Evolutionary conservation across 495 filamentous ascomycete genomes (phyloP), one percentile per base, ranked within the genome.

Genomic region (Terfezia boudieri): DNA sequence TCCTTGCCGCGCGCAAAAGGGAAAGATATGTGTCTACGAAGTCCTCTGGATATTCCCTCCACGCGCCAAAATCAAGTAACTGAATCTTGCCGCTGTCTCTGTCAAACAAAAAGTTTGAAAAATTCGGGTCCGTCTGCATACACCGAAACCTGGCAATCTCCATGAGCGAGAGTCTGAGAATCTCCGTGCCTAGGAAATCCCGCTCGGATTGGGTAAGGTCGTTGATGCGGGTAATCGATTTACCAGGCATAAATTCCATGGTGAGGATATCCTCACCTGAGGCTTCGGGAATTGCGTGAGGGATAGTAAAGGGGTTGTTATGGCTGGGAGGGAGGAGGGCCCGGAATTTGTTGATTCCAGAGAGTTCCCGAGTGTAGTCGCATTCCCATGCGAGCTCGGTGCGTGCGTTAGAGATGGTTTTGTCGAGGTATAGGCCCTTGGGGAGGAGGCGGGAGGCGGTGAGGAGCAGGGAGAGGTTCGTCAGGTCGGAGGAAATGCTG

Each of bases 111-210:
- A 98, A 98, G 65, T 98, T 98, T n/a, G 92, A 96, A 90, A 92
- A 98, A 72, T 98, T 98, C 17, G 90, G 90, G 68, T 98, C 90
- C 26, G 90, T 96, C 69, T 98, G 90, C 90, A 98, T 98, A 72
- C 90, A 98, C 48, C 72, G 76, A 73, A 94, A 98, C 61, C 94
- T 84, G 54, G 75, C 77, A 61, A 96, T 86, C 67, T 98, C 90
- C 51, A 88, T 83, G 37, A 98, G 76, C 63, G 90, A 95, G 16
- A 98, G 76, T 10, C 87, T 84, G 52, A 98, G 73, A 59, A 98
- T 84, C 62, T 95, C 84, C 2, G 83, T 90, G 50, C 90, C 90
- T 60, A 86, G 81, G 80, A 86, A 94, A 71, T 98, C 87, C 52
- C 78, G 78, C 62, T 94, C 84, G 35, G 73, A 72, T 65, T 95